Evolutionary conservation across 2,329 filamentous ascomycete species (phyloP).

Genomic region (Hortaea werneckii): DNA sequence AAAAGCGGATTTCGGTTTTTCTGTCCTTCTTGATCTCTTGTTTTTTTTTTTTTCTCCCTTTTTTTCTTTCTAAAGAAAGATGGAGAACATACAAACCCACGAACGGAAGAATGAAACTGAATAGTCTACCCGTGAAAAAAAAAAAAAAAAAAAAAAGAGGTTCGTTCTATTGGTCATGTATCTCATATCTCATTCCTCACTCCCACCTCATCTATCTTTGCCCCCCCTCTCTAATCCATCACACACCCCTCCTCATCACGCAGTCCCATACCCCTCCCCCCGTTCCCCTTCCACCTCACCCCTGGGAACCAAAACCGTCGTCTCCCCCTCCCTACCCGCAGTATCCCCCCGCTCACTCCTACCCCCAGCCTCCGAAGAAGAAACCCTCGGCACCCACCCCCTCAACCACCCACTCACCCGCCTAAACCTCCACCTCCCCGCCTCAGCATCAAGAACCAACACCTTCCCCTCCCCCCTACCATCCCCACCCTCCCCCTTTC

Average conservation of each 20-base stretch:
- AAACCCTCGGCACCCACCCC: conserved; percentile 50
- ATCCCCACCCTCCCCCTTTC: conserved; percentile 9
- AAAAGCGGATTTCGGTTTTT: too few species aligned
- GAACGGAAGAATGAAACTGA: too few species aligned
- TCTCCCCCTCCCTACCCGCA: conserved; percentile 8
- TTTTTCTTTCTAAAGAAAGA: too few species aligned
- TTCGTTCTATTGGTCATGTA: too few species aligned
- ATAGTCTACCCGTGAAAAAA: too few species aligned
- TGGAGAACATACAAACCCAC: too few species aligned
- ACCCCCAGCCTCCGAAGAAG: conserved; percentile 6
- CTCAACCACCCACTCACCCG: conserved; percentile 55
- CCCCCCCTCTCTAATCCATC: too few species aligned
- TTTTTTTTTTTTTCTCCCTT: too few species aligned
- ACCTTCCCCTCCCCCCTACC: conserved; percentile 27
- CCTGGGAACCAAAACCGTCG: conserved; percentile 12
- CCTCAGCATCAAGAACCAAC: conserved; percentile 36
- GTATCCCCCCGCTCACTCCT: conserved; percentile 22
- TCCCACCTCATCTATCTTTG: too few species aligned
- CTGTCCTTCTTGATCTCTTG: too few species aligned
- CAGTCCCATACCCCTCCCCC: conserved; percentile 15
- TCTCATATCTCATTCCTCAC: too few species aligned
- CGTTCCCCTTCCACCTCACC: not conserved
- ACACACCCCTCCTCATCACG: conserved; percentile 4
- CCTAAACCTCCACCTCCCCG: conserved; percentile 39
- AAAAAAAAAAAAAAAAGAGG: too few species aligned